These are phyloP conservation scores for Ganoderma multipileum DNA, from an alignment of 1,284 basidiomycete genomes.

Conservation along the genomic window DNA sequence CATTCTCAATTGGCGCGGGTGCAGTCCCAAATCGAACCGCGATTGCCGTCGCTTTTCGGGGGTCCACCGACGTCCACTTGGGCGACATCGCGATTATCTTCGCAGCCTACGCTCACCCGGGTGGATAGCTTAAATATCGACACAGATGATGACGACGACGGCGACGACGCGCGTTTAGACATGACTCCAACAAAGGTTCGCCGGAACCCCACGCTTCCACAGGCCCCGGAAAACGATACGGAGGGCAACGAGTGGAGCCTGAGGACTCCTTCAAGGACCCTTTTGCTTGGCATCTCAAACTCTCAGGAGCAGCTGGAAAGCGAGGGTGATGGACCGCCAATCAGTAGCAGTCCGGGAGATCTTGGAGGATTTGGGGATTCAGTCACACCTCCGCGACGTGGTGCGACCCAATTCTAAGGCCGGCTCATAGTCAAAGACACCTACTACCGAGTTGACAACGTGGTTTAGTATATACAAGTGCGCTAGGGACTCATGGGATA, in stretches of 20 bases:
- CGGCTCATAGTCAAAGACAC: slow-evolving; percentile 31
- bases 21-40: slow-evolving; percentile 10
- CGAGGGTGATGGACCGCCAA: slow-evolving; percentile 18
- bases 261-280: slow-evolving; percentile 46
- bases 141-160: slow-evolving; percentile 20
- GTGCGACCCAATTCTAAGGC: slow-evolving; percentile 2
- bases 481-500: background rate
- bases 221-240: slow-evolving; percentile 24
- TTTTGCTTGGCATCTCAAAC: slow-evolving; percentile 37
- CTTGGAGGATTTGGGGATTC: slow-evolving; percentile 22
- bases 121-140: slow-evolving; percentile 20
- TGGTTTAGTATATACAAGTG: background rate
- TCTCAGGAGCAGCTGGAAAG: slow-evolving; percentile 24
- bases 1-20: slow-evolving; percentile 18
- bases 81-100: background rate
- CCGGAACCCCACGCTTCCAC: background rate
- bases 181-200: slow-evolving; percentile 23
- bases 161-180: slow-evolving; percentile 16
- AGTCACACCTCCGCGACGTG: background rate
- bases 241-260: slow-evolving; percentile 46
- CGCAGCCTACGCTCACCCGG: slow-evolving; percentile 11
- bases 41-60: slow-evolving; percentile 10
- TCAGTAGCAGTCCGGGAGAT: slow-evolving; percentile 24
- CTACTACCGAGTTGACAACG: slow-evolving; percentile 32
- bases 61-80: background rate